Evolutionary conservation across 2,329 filamentous ascomycete genomes (phyloP).

Genomic region (Diplodia seriata): DNA sequence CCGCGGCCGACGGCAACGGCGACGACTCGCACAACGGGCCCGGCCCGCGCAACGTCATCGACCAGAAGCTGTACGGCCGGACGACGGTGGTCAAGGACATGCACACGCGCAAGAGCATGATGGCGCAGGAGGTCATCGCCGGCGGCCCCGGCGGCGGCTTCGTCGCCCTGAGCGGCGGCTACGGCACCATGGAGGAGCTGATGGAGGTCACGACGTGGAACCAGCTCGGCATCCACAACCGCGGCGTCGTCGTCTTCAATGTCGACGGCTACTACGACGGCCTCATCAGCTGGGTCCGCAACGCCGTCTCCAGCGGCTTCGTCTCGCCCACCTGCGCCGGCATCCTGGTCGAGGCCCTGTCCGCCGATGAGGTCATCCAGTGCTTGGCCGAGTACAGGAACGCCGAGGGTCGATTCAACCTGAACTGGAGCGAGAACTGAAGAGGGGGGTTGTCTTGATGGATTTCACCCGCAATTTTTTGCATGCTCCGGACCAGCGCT

Average conservation of each 20-base stretch:
- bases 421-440: conserved; percentile 73
- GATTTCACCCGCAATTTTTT: no score
- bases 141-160: conserved; percentile 87
- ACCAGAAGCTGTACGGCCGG: conserved; percentile 72
- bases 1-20: background rate
- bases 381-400: conserved; percentile 76
- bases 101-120: conserved; percentile 93
- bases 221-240: conserved; percentile 88
- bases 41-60: conserved; percentile 56
- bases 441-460: background rate
- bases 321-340: conserved; percentile 71
- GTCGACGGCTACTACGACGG: conserved; percentile 93
- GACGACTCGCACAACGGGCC: conserved; percentile 44
- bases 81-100: conserved; percentile 94
- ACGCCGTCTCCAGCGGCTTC: conserved; percentile 78
- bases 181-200: conserved; percentile 94
- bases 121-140: conserved; percentile 74
- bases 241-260: conserved; percentile 82
- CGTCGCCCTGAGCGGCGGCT: conserved; percentile 86
- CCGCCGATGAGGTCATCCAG: conserved; percentile 73
- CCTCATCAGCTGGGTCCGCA: conserved; percentile 79
- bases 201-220: conserved; percentile 95
- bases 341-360: conserved; percentile 80
- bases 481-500: no score
- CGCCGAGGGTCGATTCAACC: conserved; percentile 75